Conservation (phyloP, 2,329 filamentous ascomycete species). For the Fusarium clavum region DNA sequence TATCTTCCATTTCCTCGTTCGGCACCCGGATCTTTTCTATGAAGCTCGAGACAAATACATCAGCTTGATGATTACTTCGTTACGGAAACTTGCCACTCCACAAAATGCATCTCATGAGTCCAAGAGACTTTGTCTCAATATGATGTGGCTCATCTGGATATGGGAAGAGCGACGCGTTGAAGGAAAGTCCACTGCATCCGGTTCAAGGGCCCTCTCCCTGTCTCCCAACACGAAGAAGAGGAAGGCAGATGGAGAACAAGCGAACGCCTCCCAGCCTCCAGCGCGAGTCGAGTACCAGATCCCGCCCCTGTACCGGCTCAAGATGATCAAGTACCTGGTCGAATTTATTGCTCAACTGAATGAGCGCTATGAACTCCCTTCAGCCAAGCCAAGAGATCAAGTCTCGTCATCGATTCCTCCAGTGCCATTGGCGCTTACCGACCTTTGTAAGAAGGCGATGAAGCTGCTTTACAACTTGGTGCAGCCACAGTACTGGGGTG, state of each 20-base stretch:
- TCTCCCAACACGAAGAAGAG: conserved; percentile 82
- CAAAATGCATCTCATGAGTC: conserved; percentile 89
- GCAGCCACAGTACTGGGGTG: conserved; percentile 89
- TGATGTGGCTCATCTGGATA: conserved; percentile 90
- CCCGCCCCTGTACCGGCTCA: conserved; percentile 73
- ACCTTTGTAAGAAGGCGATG: conserved; percentile 88
- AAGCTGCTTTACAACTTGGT: conserved; percentile 85
- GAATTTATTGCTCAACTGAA: conserved; percentile 92
- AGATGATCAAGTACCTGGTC: conserved; percentile 94
- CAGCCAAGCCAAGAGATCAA: conserved; percentile 72
- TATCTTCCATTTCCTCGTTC: conserved; percentile 96
- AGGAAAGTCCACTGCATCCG: conserved; percentile 54
- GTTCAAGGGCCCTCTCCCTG: conserved; percentile 62
- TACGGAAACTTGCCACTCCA: conserved; percentile 87
- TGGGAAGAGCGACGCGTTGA: conserved; percentile 90
- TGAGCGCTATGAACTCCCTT: conserved; percentile 84
- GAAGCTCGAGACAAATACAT: conserved; percentile 93
- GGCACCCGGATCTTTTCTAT: conserved; percentile 93
- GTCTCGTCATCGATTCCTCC: conserved; percentile 56
- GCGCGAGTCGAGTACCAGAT: conserved; percentile 76
- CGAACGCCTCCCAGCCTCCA: conserved; percentile 62
- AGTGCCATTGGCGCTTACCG: conserved; percentile 69
- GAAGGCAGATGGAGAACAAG: conserved; percentile 74
- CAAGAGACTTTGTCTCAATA: conserved; percentile 88
- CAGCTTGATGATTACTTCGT: conserved; percentile 85